Conservation (phyloP, 106 monocot species). For the Dioscorea dumetorum region DNA sequence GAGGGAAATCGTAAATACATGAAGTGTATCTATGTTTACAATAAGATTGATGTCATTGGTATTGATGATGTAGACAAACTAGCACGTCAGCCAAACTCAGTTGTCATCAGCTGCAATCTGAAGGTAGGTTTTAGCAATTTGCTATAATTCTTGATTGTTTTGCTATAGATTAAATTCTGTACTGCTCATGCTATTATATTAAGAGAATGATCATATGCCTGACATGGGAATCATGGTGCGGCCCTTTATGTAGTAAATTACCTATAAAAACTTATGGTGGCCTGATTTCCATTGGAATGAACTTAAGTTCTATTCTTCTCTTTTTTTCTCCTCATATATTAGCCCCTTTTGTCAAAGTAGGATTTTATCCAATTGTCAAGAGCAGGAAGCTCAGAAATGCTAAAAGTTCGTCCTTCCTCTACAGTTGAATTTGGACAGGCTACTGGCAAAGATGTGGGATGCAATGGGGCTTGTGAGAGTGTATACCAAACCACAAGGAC, state of each 20-base stretch:
- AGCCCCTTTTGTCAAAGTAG: too few relatives aligned
- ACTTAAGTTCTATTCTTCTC: too few relatives aligned
- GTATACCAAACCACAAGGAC: constrained; percentile 97
- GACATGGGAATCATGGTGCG: background rate
- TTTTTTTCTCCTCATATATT: too few relatives aligned
- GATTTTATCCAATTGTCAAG: too few relatives aligned
- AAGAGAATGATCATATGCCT: background rate
- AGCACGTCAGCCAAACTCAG: constrained; percentile 89
- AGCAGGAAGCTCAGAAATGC: background rate
- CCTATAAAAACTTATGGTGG: too few relatives aligned
- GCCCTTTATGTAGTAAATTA: background rate
- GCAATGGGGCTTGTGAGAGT: constrained; percentile 98
- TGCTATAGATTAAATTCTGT: background rate
- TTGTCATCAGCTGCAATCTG: constrained; percentile 98
- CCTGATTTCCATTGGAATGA: too few relatives aligned
- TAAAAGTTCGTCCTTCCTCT: constrained; percentile 1
- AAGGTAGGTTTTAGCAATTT: constrained; percentile 41
- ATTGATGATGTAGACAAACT: constrained; percentile 96
- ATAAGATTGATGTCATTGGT: constrained; percentile 99
- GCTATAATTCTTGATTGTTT: background rate
- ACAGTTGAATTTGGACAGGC: constrained; percentile 95
- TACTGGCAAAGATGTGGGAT: constrained; percentile 97
- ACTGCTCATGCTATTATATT: background rate
- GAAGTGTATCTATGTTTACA: constrained; percentile 97
- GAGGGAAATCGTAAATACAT: constrained; percentile 98